phyloP scores from a whole-genome alignment of 805 yeast genomes.

The Candida sphagnicola region DNA sequence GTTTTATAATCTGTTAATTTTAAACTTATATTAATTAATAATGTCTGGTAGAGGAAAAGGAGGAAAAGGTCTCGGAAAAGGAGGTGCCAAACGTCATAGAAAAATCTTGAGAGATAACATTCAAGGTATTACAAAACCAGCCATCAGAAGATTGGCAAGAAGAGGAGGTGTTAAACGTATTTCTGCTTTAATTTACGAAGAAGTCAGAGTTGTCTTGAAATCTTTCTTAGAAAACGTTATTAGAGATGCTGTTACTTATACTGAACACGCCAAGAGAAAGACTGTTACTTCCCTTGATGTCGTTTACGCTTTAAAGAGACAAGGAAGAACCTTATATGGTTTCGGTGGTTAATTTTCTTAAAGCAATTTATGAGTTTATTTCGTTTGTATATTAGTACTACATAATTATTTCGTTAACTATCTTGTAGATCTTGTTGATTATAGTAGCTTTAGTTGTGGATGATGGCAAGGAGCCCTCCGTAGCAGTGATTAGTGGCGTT shows the following conservation, averaged over 20 bases:
- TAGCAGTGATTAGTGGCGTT: too few relatives aligned
- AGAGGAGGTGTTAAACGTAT: slow-evolving; percentile 99
- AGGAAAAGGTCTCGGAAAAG: slow-evolving; percentile 99
- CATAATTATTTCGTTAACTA: neutral
- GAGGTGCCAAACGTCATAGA: slow-evolving; percentile 99
- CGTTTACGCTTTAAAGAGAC: slow-evolving; percentile 99
- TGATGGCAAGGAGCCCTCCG: too few relatives aligned
- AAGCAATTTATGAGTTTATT: neutral
- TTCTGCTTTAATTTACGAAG: slow-evolving; percentile 97
- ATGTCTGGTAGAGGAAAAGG: slow-evolving; percentile 99
- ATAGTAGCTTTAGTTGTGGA: too few relatives aligned
- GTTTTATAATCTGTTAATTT: slow-evolving; percentile 4
- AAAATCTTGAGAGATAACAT: slow-evolving; percentile 99
- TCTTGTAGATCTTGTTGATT: too few relatives aligned
- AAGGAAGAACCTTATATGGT: slow-evolving; percentile 99
- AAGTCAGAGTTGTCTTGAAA: slow-evolving; percentile 95
- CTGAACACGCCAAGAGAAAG: slow-evolving; percentile 99
- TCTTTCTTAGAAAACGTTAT: slow-evolving; percentile 95
- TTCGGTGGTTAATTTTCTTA: slow-evolving; percentile 82
- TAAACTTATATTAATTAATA: slow-evolving; percentile 21
- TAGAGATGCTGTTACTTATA: slow-evolving; percentile 99
- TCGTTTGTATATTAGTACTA: slow-evolving; percentile 5
- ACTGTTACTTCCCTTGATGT: slow-evolving; percentile 98
- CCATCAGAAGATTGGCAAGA: slow-evolving; percentile 99
- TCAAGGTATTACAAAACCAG: slow-evolving; percentile 99